These are phyloP conservation scores for Mortierella alpina DNA, from an alignment of 192 early-diverging fungal species.

Conservation along the genomic window DNA sequence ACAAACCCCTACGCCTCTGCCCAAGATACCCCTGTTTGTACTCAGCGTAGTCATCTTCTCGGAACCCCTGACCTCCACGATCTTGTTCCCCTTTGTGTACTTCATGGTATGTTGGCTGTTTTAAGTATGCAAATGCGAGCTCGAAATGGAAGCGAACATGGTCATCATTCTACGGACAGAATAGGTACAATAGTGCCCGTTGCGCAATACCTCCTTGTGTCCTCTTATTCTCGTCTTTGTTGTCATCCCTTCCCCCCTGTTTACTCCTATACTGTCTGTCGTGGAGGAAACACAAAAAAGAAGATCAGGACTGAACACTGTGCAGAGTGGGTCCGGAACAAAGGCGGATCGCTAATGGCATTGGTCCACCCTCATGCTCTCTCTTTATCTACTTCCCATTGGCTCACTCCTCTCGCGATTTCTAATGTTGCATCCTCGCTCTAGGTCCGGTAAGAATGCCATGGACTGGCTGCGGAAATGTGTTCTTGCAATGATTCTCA, in stretches of 20 bases:
- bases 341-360: background rate
- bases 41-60: slow-evolving; percentile 57
- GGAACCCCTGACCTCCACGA: slow-evolving; percentile 77
- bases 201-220: background rate
- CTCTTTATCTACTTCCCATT: background rate
- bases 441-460: slow-evolving; percentile 40
- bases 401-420: background rate
- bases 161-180: too few species aligned
- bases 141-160: slow-evolving; percentile 15
- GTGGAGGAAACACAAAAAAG: background rate
- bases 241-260: background rate
- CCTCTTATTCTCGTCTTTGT: background rate
- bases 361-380: background rate
- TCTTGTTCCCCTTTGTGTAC: slow-evolving; percentile 87
- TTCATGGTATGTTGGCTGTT: slow-evolving; percentile 70
- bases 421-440: background rate
- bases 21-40: slow-evolving; percentile 54
- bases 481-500: too few species aligned
- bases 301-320: background rate
- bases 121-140: background rate
- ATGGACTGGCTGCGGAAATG: too few species aligned
- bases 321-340: too few species aligned
- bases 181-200: background rate
- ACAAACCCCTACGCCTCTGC: slow-evolving; percentile 33
- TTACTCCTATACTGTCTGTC: too few species aligned